Base-by-base conservation (phyloP, 192 early-diverging fungal species). In the Backusella westeae region DNA sequence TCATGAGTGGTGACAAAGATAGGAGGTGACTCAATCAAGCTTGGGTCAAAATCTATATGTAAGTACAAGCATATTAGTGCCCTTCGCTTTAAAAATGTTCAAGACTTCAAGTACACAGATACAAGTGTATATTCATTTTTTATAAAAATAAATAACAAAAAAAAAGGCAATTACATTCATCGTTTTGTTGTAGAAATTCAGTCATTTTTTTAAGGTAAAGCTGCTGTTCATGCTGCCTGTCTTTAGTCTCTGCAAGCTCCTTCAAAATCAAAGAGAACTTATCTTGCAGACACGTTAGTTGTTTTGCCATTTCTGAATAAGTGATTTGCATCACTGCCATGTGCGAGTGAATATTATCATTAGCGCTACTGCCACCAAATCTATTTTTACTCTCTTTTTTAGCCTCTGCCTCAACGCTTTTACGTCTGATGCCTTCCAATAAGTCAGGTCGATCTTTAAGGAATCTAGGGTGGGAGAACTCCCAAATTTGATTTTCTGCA, bases 401-500 rank as follows among this genome's bases (percentile, higher is more conserved):
- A 6, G 70, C 42, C 90, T 94, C 93, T n/a, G 92, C 89, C 69
- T 96, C 95, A 86, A 95, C 90, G 6, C 94, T 89, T 80, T 95
- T 95, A 71, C 96, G 89, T 83, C 94, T 95, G 80, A 97, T 97
- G 73, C 95, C 93, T 74, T 97, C 95, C n/a, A 95, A 82, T 75
- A 94, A 79, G 78, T 94, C 92, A 7, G 92, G 88, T 8, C 90
- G 87, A 74, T 90, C 92, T 66, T 93, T 86, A 63, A 92, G 81
- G 71, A 94, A 95, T 77, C 92, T 94, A 82, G 92, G 89, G 65
- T 95, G 94, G 52, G 90, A 93, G 75, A 95, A 95, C 84, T 94
- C 93, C 94, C 94, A 96, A 78, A 95, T 93, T 79, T 96, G 94
- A 83, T 96, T 95, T 78, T 96, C 94, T 19, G 91, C 93, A 77